phyloP scores from a whole-genome alignment of 108 stramenopile genomes.

The Cylindrotheca closterium region DNA sequence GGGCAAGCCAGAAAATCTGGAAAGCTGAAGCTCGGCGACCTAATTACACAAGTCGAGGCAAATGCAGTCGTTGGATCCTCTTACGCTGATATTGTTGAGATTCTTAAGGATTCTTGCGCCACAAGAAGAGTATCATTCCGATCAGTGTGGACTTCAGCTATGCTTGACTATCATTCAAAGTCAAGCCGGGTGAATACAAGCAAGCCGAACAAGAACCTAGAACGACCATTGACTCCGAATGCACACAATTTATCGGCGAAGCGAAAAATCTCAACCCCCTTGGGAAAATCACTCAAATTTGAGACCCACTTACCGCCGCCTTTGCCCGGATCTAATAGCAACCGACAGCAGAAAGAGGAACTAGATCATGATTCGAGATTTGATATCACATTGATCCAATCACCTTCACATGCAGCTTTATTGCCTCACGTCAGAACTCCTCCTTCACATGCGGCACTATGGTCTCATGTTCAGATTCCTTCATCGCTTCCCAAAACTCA shows the following conservation, averaged over 20 bases:
- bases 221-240: neutral
- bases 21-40: conserved; percentile 43
- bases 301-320: no score
- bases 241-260: neutral
- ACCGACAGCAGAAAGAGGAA: no score
- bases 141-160: conserved; percentile 14
- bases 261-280: no score
- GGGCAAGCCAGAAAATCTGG: conserved; percentile 53
- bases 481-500: no score
- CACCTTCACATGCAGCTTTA: neutral
- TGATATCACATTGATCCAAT: neutral
- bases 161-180: neutral
- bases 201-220: neutral
- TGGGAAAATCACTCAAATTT: no score
- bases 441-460: no score
- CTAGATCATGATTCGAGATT: no score
- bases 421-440: neutral
- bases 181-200: neutral
- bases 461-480: no score
- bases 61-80: conserved; percentile 19
- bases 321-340: no score
- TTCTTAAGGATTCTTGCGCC: conserved; percentile 21
- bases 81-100: conserved; percentile 37
- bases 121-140: conserved; percentile 28
- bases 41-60: conserved; percentile 35